Evolutionary conservation across 2,329 filamentous ascomycete genomes (phyloP).

Genomic region (Alternaria triticimaculans): DNA sequence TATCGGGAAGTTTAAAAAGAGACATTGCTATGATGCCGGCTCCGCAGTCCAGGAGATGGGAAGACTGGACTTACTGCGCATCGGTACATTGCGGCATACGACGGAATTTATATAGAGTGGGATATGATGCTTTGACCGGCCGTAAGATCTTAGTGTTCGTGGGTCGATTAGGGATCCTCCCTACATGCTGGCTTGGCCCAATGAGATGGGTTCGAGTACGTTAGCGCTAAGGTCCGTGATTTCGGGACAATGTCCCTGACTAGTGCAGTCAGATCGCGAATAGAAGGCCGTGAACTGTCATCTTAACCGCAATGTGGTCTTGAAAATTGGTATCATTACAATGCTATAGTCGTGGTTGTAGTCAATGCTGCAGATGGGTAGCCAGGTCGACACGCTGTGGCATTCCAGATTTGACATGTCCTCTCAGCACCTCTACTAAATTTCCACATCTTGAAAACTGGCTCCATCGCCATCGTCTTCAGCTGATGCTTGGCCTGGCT

Average conservation of each 20-base stretch:
- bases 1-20: conserved; percentile 10
- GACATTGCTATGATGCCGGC: neutral
- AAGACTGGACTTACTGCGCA: neutral
- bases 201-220: neutral
- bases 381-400: neutral
- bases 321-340: conserved; percentile 5
- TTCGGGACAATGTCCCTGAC: neutral
- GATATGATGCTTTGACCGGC: neutral
- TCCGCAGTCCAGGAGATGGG: neutral
- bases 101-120: neutral
- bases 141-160: neutral
- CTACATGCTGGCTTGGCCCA: neutral
- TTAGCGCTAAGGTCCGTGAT: neutral
- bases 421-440: conserved; percentile 15
- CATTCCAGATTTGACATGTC: neutral
- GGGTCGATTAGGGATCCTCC: neutral
- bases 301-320: neutral
- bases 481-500: conserved; percentile 33
- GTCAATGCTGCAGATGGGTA: neutral
- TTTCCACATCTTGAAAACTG: conserved; percentile 45
- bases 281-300: neutral
- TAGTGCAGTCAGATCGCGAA: neutral
- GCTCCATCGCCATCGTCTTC: conserved; percentile 41
- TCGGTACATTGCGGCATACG: neutral
- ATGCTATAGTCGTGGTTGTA: conserved; percentile 2